Evolutionary conservation across 495 filamentous ascomycete genomes (phyloP).

Genomic region (Copromyces sp.): DNA sequence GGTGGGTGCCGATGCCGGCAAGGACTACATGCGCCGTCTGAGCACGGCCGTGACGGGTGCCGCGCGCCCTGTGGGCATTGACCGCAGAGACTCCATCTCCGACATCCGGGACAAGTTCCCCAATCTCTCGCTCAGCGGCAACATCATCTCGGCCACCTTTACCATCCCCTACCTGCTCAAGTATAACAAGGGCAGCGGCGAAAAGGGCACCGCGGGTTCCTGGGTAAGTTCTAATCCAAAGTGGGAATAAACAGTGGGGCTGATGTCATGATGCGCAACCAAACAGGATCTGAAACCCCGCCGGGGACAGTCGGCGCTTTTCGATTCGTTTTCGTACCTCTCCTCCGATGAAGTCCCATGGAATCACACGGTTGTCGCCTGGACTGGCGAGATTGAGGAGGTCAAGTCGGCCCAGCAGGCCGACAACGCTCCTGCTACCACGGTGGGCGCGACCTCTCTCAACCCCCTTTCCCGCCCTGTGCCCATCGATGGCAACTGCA

Average conservation of each 20-base stretch:
- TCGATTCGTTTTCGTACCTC: slow-evolving; percentile 78
- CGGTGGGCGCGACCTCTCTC: slow-evolving; percentile 28
- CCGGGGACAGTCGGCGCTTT: slow-evolving; percentile 76
- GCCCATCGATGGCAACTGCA: slow-evolving; percentile 49
- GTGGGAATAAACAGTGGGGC: slow-evolving; percentile 15
- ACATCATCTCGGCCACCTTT: slow-evolving; percentile 80
- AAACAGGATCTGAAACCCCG: slow-evolving; percentile 60
- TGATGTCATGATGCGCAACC: slow-evolving; percentile 15
- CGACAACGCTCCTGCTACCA: slow-evolving; percentile 33
- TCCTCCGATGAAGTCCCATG: slow-evolving; percentile 64
- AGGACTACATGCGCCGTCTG: slow-evolving; percentile 54
- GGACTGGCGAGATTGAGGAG: slow-evolving; percentile 79
- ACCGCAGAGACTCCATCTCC: slow-evolving; percentile 39
- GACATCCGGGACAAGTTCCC: slow-evolving; percentile 54
- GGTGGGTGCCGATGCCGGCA: slow-evolving; percentile 43
- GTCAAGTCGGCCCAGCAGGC: slow-evolving; percentile 33
- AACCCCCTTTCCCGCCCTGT: slow-evolving; percentile 62
- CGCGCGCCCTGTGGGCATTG: background rate
- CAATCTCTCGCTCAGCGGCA: slow-evolving; percentile 61
- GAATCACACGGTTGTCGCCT: slow-evolving; percentile 82
- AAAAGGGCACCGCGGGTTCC: background rate
- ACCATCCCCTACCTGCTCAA: slow-evolving; percentile 69
- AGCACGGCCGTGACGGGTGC: slow-evolving; percentile 37
- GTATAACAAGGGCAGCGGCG: slow-evolving; percentile 51
- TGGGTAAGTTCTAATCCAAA: background rate